These are phyloP conservation scores for Mucor plumbeus DNA, from an alignment of 371 early-diverging fungal genomes.

Conservation along the genomic window DNA sequence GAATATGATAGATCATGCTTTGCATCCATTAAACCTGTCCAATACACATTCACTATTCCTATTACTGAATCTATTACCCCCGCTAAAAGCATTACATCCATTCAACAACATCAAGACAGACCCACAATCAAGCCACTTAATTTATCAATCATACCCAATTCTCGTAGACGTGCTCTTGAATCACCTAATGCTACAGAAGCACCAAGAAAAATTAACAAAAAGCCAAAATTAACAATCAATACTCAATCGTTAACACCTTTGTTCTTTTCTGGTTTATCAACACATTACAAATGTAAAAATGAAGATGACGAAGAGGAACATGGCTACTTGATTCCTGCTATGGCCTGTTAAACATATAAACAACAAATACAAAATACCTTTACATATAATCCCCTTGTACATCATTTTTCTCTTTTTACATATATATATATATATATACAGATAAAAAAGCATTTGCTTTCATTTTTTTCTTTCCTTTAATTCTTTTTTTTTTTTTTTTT, in stretches of 20 bases:
- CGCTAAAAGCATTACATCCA: constrained; percentile 4
- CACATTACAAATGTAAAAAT: constrained; percentile 36
- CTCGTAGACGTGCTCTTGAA: constrained; percentile 29
- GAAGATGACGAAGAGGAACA: constrained; percentile 36
- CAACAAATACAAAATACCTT: neutral
- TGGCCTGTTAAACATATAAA: constrained; percentile 12
- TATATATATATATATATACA: neutral
- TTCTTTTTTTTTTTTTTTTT: neutral
- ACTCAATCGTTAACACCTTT: constrained; percentile 34
- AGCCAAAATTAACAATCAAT: constrained; percentile 35
- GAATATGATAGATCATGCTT: constrained; percentile 42
- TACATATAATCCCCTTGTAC: neutral
- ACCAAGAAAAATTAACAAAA: constrained; percentile 21
- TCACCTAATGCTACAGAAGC: neutral
- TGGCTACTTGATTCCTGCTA: constrained; percentile 30
- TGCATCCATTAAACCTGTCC: constrained; percentile 13
- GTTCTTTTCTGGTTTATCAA: constrained; percentile 39
- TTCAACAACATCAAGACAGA: constrained; percentile 3
- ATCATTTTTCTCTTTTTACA: neutral
- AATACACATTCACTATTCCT: constrained; percentile 16
- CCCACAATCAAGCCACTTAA: constrained; percentile 33
- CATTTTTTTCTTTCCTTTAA: neutral
- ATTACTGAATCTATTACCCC: neutral
- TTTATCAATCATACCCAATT: constrained; percentile 35
- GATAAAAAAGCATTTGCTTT: neutral